These are phyloP conservation scores for Fusarium nygamai DNA, from an alignment of 2,329 filamentous ascomycete genomes.

Conservation along the genomic window DNA sequence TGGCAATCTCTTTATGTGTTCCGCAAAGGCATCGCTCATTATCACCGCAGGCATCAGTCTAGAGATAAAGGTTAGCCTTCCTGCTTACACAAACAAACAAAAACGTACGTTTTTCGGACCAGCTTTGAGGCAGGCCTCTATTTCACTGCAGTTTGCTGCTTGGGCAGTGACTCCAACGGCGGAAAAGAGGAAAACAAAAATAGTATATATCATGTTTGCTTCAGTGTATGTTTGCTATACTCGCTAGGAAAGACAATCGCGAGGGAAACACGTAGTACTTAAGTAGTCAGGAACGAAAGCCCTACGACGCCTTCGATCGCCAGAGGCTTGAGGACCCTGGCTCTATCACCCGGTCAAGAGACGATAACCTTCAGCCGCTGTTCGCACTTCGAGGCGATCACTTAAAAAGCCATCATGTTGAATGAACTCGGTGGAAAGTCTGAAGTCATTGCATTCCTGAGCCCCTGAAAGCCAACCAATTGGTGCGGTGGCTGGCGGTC, in stretches of 20 bases:
- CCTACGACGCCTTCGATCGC: neutral
- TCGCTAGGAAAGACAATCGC: fast-evolving
- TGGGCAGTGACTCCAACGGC: neutral
- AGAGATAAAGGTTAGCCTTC: neutral
- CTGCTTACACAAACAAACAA: fast-evolving
- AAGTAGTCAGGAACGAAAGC: neutral
- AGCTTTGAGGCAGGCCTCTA: constrained; percentile 12
- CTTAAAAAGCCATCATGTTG: neutral
- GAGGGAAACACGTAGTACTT: neutral
- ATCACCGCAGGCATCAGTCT: constrained; percentile 3
- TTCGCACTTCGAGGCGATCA: neutral
- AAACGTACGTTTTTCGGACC: neutral
- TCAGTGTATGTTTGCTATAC: too few species aligned
- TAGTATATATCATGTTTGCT: neutral
- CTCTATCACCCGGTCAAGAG: neutral
- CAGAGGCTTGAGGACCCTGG: neutral
- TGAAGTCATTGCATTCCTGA: neutral
- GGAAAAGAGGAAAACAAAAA: neutral
- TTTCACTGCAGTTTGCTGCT: neutral
- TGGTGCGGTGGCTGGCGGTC: too few species aligned
- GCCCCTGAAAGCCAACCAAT: neutral
- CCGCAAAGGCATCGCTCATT: constrained; percentile 17
- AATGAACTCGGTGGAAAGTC: neutral
- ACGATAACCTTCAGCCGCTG: neutral
- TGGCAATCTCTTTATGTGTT: constrained; percentile 18